A percentile compares a stretch with the other conserved stretches of the same genome.
Evolutionary conservation across 1,284 basidiomycete genomes (phyloP).

Genomic region (Boletus mariae): DNA sequence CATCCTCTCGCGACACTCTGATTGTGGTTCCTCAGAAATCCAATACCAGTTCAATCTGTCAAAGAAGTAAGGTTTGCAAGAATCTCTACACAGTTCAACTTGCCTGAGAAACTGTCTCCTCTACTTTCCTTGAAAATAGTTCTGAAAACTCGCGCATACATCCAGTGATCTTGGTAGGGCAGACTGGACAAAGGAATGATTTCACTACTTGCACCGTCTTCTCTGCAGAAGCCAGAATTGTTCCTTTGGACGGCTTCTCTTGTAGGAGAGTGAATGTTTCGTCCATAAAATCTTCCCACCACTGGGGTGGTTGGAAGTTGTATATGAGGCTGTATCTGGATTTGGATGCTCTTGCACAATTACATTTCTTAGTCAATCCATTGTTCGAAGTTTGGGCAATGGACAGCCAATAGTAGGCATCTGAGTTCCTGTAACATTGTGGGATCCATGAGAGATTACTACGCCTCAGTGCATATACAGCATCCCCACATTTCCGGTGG

Average conservation of each 20-base stretch:
- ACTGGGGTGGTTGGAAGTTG: background rate
- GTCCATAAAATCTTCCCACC: conserved; percentile 23
- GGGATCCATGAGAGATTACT: background rate
- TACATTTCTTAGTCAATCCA: no score
- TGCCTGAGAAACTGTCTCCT: background rate
- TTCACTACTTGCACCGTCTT: conserved; percentile 8
- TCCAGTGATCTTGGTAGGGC: conserved; percentile 6
- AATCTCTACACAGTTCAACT: background rate
- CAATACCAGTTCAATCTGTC: no score
- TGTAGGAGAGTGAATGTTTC: background rate
- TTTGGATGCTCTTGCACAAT: background rate
- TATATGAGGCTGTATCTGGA: background rate
- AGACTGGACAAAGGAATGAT: background rate
- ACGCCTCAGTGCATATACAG: conserved; percentile 7
- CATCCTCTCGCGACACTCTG: no score
- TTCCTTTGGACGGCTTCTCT: conserved; percentile 16
- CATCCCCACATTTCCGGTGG: conserved; percentile 5
- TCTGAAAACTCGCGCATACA: conserved; percentile 3
- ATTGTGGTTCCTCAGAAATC: no score
- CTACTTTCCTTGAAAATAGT: background rate
- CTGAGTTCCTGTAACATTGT: background rate
- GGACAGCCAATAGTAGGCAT: no score
- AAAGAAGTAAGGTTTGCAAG: no score
- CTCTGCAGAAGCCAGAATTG: background rate
- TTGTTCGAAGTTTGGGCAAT: no score